Evolutionary conservation across 2,329 filamentous ascomycete genomes (phyloP).

Genomic region (Sarocladiaceae sp.): DNA sequence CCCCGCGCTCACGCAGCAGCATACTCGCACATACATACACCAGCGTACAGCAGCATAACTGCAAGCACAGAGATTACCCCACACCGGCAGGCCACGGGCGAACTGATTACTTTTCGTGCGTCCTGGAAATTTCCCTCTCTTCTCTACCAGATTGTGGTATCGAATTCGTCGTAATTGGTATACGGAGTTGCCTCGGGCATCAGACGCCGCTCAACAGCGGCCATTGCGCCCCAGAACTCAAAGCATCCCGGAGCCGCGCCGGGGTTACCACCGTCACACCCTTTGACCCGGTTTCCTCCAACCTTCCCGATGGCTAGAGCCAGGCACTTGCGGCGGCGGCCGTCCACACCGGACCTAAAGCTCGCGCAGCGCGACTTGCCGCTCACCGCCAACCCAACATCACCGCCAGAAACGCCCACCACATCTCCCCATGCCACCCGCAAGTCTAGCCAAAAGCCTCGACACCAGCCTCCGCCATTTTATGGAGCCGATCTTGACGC

Average conservation of each 20-base stretch:
- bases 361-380: constrained; percentile 10
- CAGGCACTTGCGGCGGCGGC: constrained; percentile 29
- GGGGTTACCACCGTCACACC: constrained; percentile 4
- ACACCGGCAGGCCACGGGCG: constrained; percentile 9
- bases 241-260: background rate
- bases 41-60: constrained; percentile 13
- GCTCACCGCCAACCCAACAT: constrained; percentile 30
- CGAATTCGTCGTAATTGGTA: background rate
- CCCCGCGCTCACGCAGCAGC: constrained; percentile 3
- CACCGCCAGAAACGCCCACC: constrained; percentile 42
- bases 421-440: constrained; percentile 28
- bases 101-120: constrained; percentile 8
- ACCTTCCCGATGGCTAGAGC: constrained; percentile 21
- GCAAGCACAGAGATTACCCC: constrained; percentile 2
- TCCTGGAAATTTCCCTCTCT: background rate
- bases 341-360: constrained; percentile 36
- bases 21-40: constrained; percentile 3
- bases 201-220: constrained; percentile 2
- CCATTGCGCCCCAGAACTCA: background rate
- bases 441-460: constrained; percentile 25
- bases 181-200: background rate
- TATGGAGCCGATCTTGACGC: constrained; percentile 24
- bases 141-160: constrained; percentile 5
- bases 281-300: background rate
- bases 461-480: constrained; percentile 24